Conservation (phyloP, 257 asterid genomes). For the Salvia splendens region DNA sequence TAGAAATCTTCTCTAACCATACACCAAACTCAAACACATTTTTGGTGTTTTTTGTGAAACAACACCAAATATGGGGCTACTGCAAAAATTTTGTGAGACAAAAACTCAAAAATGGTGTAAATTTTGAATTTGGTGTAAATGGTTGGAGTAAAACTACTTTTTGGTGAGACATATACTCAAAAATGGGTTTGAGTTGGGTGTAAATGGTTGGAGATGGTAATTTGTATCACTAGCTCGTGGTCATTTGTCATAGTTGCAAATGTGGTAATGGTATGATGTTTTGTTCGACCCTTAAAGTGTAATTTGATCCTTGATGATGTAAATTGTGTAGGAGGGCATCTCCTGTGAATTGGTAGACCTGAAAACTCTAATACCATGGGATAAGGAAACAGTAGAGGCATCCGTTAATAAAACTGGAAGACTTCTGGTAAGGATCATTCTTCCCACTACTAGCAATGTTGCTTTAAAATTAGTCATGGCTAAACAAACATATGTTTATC, state of each 20-base stretch:
- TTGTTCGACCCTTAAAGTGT: neutral
- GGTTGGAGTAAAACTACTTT: too few relatives aligned
- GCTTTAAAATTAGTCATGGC: neutral
- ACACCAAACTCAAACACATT: too few relatives aligned
- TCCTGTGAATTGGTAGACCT: conserved; percentile 97
- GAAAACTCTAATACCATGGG: conserved; percentile 94
- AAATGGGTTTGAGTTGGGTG: too few relatives aligned
- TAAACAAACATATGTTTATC: conserved; percentile 24
- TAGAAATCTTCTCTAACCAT: too few relatives aligned
- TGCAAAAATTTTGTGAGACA: too few relatives aligned
- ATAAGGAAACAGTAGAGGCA: conserved; percentile 92
- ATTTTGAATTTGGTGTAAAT: too few relatives aligned
- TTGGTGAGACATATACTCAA: too few relatives aligned
- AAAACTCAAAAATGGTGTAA: too few relatives aligned
- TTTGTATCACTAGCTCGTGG: neutral
- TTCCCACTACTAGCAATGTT: neutral
- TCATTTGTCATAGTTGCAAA: neutral
- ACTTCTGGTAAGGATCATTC: conserved; percentile 64
- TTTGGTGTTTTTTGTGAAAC: too few relatives aligned
- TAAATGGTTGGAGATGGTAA: too few relatives aligned
- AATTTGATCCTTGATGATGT: conserved; percentile 10
- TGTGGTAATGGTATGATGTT: neutral
- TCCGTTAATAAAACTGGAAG: conserved; percentile 94
- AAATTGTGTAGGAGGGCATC: conserved; percentile 72
- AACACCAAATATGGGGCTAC: too few relatives aligned